phyloP scores from a whole-genome alignment of 106 monocot genomes.

The Acorus gramineus region DNA sequence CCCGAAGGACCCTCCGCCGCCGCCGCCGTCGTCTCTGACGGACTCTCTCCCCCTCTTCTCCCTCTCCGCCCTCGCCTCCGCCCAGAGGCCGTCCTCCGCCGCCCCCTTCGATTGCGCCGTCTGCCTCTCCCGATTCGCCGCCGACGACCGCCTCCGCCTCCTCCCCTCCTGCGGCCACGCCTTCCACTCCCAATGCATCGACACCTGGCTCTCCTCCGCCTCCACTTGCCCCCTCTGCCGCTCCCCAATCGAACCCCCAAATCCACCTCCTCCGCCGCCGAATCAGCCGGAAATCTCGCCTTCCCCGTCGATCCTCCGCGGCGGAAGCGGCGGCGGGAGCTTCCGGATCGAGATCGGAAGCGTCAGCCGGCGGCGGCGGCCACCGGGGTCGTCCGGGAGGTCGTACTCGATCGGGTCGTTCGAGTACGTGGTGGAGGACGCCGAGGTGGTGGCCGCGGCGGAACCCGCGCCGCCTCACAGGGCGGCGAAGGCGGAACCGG shows the following conservation, averaged over 20 bases:
- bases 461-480: slow-evolving; percentile 25
- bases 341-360: slow-evolving; percentile 17
- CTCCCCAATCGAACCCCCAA: slow-evolving; percentile 28
- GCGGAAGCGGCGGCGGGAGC: slow-evolving; percentile 80
- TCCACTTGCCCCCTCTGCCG: slow-evolving; percentile 93
- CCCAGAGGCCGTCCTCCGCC: slow-evolving; percentile 23
- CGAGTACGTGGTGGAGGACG: slow-evolving; percentile 78
- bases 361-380: not conserved
- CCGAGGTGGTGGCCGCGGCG: slow-evolving; percentile 56
- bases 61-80: slow-evolving; percentile 47
- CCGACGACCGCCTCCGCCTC: slow-evolving; percentile 75
- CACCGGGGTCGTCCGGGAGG: slow-evolving; percentile 32
- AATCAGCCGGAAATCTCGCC: not conserved
- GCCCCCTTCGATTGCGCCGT: slow-evolving; percentile 83
- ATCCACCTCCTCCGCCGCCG: slow-evolving; percentile 6
- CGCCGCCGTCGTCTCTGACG: slow-evolving; percentile 21
- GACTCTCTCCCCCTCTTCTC: slow-evolving; percentile 66
- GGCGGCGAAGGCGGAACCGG: not conserved
- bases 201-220: slow-evolving; percentile 80
- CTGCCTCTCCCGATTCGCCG: slow-evolving; percentile 64
- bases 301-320: slow-evolving; percentile 26
- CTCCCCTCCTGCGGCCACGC: slow-evolving; percentile 92
- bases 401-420: slow-evolving; percentile 18
- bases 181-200: slow-evolving; percentile 86
- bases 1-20: not conserved